phyloP scores from a whole-genome alignment of 2,329 filamentous ascomycete genomes.

The Bipolaris sorokiniana region DNA sequence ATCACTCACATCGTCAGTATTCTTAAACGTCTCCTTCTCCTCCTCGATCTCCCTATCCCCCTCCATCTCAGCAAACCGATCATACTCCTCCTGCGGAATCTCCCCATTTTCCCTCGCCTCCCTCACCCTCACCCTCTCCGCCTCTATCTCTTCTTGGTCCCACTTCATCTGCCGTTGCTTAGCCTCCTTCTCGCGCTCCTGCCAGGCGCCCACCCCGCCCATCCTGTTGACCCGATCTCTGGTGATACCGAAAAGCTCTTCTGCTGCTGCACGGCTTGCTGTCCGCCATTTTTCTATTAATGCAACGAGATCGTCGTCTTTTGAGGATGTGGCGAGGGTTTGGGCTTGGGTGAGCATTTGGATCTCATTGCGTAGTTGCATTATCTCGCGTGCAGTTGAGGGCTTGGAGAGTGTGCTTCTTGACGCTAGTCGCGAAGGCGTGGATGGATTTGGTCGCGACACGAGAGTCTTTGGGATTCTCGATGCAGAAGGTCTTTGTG shows the following conservation, averaged over 20 bases:
- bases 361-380: slow-evolving; percentile 48
- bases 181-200: slow-evolving; percentile 44
- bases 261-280: slow-evolving; percentile 67
- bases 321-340: slow-evolving; percentile 41
- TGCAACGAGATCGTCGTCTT: slow-evolving; percentile 62
- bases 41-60: slow-evolving; percentile 51
- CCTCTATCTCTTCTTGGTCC: slow-evolving; percentile 45
- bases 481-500: slow-evolving; percentile 11
- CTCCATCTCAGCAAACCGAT: slow-evolving; percentile 51
- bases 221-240: slow-evolving; percentile 66
- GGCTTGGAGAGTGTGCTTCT: slow-evolving; percentile 31
- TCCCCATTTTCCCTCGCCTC: slow-evolving; percentile 46
- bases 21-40: slow-evolving; percentile 47
- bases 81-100: slow-evolving; percentile 56
- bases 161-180: slow-evolving; percentile 46
- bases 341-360: slow-evolving; percentile 52
- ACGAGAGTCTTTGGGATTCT: slow-evolving; percentile 21
- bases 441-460: slow-evolving; percentile 17
- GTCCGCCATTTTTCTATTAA: slow-evolving; percentile 67
- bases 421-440: slow-evolving; percentile 15
- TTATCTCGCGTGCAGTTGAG: slow-evolving; percentile 39
- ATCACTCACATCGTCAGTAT: slow-evolving; percentile 47
- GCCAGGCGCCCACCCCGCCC: slow-evolving; percentile 67
- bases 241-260: slow-evolving; percentile 68
- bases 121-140: slow-evolving; percentile 53